Evolutionary conservation across 2,329 filamentous ascomycete genomes (phyloP).

Genomic region (Fusarium virguliforme): DNA sequence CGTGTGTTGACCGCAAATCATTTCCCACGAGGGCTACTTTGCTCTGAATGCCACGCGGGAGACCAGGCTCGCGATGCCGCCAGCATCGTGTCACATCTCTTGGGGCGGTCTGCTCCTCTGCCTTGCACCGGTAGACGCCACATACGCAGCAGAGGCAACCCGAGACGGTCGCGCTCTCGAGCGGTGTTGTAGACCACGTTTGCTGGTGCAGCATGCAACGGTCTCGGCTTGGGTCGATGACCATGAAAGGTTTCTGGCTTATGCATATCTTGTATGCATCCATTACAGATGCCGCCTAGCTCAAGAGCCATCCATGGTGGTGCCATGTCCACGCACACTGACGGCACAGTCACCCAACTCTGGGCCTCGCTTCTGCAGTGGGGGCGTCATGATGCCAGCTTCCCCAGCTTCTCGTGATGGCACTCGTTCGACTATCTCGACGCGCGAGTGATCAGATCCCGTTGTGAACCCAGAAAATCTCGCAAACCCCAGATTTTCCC

Average conservation of each 20-base stretch:
- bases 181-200: conserved; percentile 29
- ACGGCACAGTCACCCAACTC: conserved; percentile 33
- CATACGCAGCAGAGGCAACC: conserved; percentile 7
- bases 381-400: conserved; percentile 17
- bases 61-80: conserved; percentile 25
- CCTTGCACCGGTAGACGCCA: conserved; percentile 1
- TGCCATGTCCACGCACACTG: conserved; percentile 34
- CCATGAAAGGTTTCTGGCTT: not conserved
- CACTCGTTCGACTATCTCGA: conserved; percentile 24
- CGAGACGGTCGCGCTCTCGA: not conserved
- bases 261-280: conserved; percentile 11
- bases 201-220: conserved; percentile 10
- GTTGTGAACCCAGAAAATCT: conserved; percentile 13
- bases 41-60: conserved; percentile 38
- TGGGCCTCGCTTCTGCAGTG: conserved; percentile 28
- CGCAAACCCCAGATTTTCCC: conserved; percentile 4
- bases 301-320: conserved; percentile 23
- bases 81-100: conserved; percentile 29
- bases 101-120: conserved; percentile 6
- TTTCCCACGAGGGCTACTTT: conserved; percentile 25
- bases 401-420: conserved; percentile 13
- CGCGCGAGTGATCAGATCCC: conserved; percentile 17
- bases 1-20: conserved; percentile 35
- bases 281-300: conserved; percentile 9
- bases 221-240: conserved; percentile 25